Evolutionary conservation across 1,139 yeast species (phyloP).

Genomic region (Nakaseomyces nivariensis): DNA sequence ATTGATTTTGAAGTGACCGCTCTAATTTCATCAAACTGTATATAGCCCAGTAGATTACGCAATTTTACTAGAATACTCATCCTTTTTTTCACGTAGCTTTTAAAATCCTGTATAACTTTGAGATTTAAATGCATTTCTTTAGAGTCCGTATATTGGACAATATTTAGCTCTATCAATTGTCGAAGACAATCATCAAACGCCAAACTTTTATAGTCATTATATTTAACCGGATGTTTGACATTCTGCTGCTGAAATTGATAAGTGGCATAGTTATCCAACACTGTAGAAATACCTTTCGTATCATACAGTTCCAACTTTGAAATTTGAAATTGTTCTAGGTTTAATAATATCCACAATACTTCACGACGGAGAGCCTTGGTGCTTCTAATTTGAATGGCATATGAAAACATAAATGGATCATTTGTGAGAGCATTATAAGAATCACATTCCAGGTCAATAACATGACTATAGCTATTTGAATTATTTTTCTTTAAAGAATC

Average conservation of each 20-base stretch:
- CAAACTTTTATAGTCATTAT: not conserved
- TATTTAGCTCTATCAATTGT: not conserved
- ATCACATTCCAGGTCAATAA: not conserved
- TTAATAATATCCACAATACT: not conserved
- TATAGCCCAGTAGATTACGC: not conserved
- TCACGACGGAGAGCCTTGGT: not conserved
- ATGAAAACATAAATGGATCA: not conserved
- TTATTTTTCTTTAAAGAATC: not conserved
- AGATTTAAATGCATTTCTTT: not conserved
- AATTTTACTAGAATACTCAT: not conserved
- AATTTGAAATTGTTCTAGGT: not conserved
- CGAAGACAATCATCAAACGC: not conserved
- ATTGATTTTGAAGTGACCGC: not conserved
- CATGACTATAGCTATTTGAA: not conserved
- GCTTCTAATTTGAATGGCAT: slow-evolving; percentile 3
- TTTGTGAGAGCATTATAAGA: not conserved
- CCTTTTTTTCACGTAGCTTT: not conserved
- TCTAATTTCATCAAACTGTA: not conserved
- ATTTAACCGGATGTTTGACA: not conserved
- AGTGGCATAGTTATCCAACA: not conserved
- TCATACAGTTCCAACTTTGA: not conserved
- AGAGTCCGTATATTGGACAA: not conserved
- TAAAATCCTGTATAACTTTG: not conserved
- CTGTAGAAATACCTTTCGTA: not conserved
- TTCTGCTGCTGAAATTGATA: slow-evolving; percentile 3